Evolutionary conservation across 2,329 filamentous ascomycete species (phyloP).

Genomic region (Niveomyces coronatus): DNA sequence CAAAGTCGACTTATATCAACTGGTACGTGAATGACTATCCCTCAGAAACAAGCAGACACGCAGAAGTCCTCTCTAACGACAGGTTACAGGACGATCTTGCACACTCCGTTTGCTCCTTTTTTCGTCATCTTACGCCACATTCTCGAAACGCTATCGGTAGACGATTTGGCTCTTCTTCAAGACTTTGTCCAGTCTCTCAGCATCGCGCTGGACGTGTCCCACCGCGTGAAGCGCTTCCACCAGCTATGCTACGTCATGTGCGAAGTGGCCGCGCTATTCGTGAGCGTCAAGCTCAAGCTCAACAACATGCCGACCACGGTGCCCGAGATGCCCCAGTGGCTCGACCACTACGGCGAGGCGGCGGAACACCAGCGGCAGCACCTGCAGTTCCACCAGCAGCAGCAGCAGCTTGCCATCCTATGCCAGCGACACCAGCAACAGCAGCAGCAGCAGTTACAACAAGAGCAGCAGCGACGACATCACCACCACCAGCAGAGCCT

Average conservation of each 20-base stretch:
- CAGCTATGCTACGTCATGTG: conserved; percentile 51
- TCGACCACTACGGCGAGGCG: conserved; percentile 39
- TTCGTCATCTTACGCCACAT: conserved; percentile 49
- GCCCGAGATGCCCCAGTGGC: conserved; percentile 32
- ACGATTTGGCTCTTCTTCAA: conserved; percentile 44
- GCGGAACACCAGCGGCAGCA: conserved; percentile 34
- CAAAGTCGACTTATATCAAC: conserved; percentile 40
- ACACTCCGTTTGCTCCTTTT: conserved; percentile 49
- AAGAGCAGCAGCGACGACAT: not conserved
- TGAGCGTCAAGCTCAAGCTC: conserved; percentile 37
- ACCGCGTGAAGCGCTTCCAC: conserved; percentile 49
- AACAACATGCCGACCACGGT: conserved; percentile 4
- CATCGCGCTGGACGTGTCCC: conserved; percentile 39
- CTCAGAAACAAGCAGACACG: not conserved
- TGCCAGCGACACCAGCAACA: not conserved
- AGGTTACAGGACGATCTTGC: conserved; percentile 37
- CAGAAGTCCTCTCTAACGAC: not conserved
- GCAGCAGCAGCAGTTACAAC: not conserved
- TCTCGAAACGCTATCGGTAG: conserved; percentile 40
- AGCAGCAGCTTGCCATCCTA: not conserved
- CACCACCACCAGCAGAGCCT: not conserved
- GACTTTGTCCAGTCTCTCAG: conserved; percentile 47
- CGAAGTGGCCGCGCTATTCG: conserved; percentile 50
- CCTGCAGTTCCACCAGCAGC: conserved; percentile 8
- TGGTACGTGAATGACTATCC: conserved; percentile 29